phyloP scores from a whole-genome alignment of 2,329 filamentous ascomycete species.

The Alternaria infectoria region DNA sequence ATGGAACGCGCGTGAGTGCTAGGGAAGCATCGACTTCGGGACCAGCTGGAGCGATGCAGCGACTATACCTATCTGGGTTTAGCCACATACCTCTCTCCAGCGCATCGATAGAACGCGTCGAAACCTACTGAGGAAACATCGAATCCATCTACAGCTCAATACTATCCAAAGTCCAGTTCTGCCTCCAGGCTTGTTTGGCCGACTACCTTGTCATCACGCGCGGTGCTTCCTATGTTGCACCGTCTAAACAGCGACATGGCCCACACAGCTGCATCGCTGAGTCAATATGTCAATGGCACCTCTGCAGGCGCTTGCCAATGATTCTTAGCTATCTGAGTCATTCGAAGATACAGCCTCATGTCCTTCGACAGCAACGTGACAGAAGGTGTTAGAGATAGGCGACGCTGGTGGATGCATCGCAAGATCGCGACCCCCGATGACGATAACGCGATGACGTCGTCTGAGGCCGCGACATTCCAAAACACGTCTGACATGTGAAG shows the following conservation, averaged over 20 bases:
- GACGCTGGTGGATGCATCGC: neutral
- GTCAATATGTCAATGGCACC: neutral
- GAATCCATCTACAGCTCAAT: neutral
- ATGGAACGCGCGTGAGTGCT: neutral
- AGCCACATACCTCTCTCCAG: neutral
- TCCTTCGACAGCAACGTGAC: neutral
- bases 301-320: neutral
- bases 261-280: neutral
- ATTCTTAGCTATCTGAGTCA: neutral
- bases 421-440: neutral
- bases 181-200: neutral
- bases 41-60: neutral
- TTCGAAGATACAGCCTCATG: neutral
- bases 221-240: neutral
- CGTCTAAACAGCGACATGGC: neutral
- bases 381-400: neutral
- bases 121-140: neutral
- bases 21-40: neutral
- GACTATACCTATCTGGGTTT: neutral
- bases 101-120: neutral
- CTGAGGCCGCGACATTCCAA: neutral
- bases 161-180: neutral
- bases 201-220: neutral
- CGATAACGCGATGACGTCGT: slow-evolving; percentile 3
- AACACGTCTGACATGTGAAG: slow-evolving; percentile 4